Evolutionary conservation across 768 basidiomycete species (phyloP).

Genomic region (Termitomyces sp.): DNA sequence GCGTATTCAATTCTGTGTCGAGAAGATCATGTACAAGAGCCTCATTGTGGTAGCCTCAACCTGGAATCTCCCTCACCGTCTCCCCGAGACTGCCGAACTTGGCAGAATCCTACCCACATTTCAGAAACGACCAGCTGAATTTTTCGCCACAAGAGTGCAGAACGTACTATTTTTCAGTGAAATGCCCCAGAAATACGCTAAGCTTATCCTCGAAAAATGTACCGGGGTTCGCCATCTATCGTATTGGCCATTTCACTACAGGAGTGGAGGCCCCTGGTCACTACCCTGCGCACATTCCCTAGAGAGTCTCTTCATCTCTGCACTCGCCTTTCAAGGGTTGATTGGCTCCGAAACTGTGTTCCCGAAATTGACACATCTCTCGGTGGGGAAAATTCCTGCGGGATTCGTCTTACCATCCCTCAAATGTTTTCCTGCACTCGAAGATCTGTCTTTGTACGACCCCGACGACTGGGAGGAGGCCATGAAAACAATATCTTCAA

Average conservation of each 20-base stretch:
- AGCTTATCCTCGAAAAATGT: background rate
- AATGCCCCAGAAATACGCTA: background rate
- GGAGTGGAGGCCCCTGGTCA: background rate
- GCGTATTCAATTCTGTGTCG: too few species aligned
- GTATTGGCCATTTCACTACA: background rate
- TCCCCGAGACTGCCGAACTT: background rate
- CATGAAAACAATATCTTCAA: background rate
- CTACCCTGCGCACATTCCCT: background rate
- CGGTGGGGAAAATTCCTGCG: background rate
- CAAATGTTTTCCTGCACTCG: background rate
- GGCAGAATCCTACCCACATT: background rate
- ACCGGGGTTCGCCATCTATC: background rate
- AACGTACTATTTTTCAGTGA: background rate
- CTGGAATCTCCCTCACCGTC: background rate
- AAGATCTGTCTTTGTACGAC: background rate
- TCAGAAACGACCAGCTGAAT: background rate
- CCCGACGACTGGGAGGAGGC: background rate
- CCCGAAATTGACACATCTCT: background rate
- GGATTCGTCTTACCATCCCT: background rate
- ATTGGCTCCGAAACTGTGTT: background rate
- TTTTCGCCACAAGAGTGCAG: background rate
- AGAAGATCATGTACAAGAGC: background rate
- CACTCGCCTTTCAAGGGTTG: background rate
- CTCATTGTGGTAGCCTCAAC: background rate
- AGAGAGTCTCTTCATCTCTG: background rate